phyloP scores from a whole-genome alignment of 148 eudicot genomes.

The Cornus suecica region DNA sequence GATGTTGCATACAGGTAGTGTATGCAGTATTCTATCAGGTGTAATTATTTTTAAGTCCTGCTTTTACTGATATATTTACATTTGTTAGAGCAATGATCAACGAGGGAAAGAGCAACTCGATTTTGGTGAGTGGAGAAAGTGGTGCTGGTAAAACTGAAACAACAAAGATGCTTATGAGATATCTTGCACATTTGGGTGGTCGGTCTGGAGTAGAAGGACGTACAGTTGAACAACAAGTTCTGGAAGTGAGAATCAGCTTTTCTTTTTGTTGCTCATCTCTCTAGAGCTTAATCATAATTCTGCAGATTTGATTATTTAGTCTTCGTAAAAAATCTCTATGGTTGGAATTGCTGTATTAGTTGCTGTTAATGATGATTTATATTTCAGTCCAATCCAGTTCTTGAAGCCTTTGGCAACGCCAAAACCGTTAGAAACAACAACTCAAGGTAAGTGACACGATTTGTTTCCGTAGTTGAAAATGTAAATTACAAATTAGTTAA shows the following conservation, averaged over 20 bases:
- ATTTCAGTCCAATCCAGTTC: conserved; percentile 93
- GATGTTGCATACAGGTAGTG: conserved; percentile 85
- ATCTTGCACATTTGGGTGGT: conserved; percentile 93
- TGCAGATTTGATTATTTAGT: conserved; percentile 2
- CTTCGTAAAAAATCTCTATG: conserved; percentile 16
- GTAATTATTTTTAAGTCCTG: neutral
- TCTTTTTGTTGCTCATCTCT: conserved; percentile 5
- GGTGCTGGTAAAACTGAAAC: conserved; percentile 99
- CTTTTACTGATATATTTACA: conserved; percentile 18
- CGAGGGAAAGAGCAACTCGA: conserved; percentile 94
- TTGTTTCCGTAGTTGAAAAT: conserved; percentile 2
- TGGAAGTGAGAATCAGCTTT: conserved; percentile 68
- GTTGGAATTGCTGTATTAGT: conserved; percentile 11
- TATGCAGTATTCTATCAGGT: neutral
- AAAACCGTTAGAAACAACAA: conserved; percentile 96
- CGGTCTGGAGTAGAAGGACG: conserved; percentile 96
- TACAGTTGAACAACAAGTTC: conserved; percentile 96
- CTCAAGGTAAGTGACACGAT: conserved; percentile 53
- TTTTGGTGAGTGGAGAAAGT: conserved; percentile 99
- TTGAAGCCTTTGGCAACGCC: conserved; percentile 99
- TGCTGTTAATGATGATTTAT: conserved; percentile 18
- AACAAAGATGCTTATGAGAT: conserved; percentile 98
- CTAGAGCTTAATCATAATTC: neutral
- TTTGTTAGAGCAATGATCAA: conserved; percentile 86
- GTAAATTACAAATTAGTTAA: neutral